Base-by-base conservation (phyloP, 139 green algal species). In the Chlorella vulgaris region DNA sequence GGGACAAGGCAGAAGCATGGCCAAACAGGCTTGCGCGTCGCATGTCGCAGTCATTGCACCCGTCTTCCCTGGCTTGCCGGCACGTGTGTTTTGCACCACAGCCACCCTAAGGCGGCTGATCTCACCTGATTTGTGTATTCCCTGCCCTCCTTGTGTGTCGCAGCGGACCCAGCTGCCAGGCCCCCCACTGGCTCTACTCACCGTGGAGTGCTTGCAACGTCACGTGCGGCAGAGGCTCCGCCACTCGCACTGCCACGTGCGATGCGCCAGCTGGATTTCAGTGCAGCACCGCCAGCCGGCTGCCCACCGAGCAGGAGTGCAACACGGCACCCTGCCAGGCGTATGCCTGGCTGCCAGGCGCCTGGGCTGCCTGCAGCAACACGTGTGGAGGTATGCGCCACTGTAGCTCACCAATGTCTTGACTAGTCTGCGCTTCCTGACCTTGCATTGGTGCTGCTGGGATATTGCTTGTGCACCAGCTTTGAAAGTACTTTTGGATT, bases 191-290 rank as follows among this genome's bases (percentile, higher is more conserved):
- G 68, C 67, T 61, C 4, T 87, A 88, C 78, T 67, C 51, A 0
- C 38, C 85, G 42, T 91, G 82, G 81, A 66, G 50, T n/a, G 58
- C 55, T 29, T 91, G 87, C 85, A 87, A 69, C 40, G 81, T 77
- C 13, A 79, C 40, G 8, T 88, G 82, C 43, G 85, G 82, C 43
- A 74, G 73, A 18, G 85, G 87, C 42, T 78, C 50, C 2, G 53
- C 78, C 63, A 67, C 18, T 2, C 68, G 85, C 31, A 65, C 26
- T 2, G 81, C 82, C 10, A 51, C 76, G 4, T 90, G 85, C 71
- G 62, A 76, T n/a, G 74, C 68, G 3, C 35, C 80, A 21, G 42
- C 47, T 1, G 40, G 58, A 8, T 43, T 26, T 7, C 24, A 35
- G n/a, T 90, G 86, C 51, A 35, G 33, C 29, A 35, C 33, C n/a